Evolutionary conservation across 352 stramenopile genomes (phyloP), one percentile per base, ranked within the genome.

Genomic region (Pythium insidiosum): DNA sequence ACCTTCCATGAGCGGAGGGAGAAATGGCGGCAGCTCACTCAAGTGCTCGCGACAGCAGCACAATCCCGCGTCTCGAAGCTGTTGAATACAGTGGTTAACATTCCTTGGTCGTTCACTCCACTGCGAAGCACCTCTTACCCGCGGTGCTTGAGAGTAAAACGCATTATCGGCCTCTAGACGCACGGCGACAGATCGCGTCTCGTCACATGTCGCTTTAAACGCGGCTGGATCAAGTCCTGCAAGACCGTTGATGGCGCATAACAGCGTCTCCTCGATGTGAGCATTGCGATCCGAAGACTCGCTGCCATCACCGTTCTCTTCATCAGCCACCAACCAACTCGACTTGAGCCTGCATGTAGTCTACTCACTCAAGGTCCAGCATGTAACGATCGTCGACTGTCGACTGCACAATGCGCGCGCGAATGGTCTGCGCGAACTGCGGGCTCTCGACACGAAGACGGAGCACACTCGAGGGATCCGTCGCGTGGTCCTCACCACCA

Each of bases 101-200:
- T 26, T 41, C 7, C 0, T 20, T 43, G 13, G 31, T 6, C 6
- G 12, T 6, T 22, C 0, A 9, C 40, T 6, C 6, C 29, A n/a
- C 12, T 20, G 19, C 4, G 21, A 4, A 13, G 20, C 3, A 3
- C 13, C 0, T 30, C 43, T 11, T 53, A 88, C 76, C 43, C 73
- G 62, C 16, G 70, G 35, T 5, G 74, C 68, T 75, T 98, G 86
- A 1, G 88, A 97, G 65, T 99, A 99, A 64, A 99, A 99, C 39
- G 98, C 95, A 57, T 99, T 99, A 61, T 98, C 92, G 5, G 91
- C 95, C 25, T 78, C 51, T 21, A 99, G 84, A 21, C 60, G 81
- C 35, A 98, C 75, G 21, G 69, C 56, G 6, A 38, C 46, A 11
- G 38, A 25, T 4, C 36, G 37, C 13, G 88, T 31, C 1, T 50